Conservation (phyloP, 2,329 filamentous ascomycete species). For the Mollisia scopiformis region DNA sequence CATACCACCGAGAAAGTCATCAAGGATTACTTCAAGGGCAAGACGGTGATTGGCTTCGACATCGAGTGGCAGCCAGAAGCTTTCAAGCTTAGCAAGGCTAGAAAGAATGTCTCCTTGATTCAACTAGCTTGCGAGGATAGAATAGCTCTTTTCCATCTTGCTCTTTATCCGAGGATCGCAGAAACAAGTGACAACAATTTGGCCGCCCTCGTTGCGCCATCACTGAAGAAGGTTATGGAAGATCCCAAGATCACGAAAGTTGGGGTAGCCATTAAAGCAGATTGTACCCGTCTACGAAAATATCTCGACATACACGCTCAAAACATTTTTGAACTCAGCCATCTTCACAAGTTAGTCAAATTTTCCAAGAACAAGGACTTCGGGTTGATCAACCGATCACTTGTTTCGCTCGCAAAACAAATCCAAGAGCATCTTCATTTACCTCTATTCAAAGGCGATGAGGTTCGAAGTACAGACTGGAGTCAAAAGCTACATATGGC, state of each 20-base stretch:
- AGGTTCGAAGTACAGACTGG: slow-evolving; percentile 78
- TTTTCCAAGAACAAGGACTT: slow-evolving; percentile 55
- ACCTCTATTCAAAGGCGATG: slow-evolving; percentile 72
- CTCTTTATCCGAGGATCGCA: slow-evolving; percentile 54
- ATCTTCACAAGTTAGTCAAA: slow-evolving; percentile 78
- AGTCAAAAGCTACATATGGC: slow-evolving; percentile 58
- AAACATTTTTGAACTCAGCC: slow-evolving; percentile 80
- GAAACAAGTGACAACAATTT: slow-evolving; percentile 29
- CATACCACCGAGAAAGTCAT: slow-evolving; percentile 69
- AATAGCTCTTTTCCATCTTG: slow-evolving; percentile 82
- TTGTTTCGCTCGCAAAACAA: slow-evolving; percentile 70
- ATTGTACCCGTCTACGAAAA: slow-evolving; percentile 69
- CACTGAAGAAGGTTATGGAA: slow-evolving; percentile 73
- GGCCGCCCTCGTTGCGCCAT: slow-evolving; percentile 67
- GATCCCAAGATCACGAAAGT: slow-evolving; percentile 70
- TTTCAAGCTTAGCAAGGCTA: slow-evolving; percentile 50
- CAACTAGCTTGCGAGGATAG: slow-evolving; percentile 79
- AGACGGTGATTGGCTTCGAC: slow-evolving; percentile 83
- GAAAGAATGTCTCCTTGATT: slow-evolving; percentile 77
- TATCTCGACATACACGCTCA: slow-evolving; percentile 65
- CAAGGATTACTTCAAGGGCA: slow-evolving; percentile 65
- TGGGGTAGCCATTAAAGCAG: slow-evolving; percentile 76
- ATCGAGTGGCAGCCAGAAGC: slow-evolving; percentile 76
- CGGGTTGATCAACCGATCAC: slow-evolving; percentile 63
- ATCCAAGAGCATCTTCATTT: slow-evolving; percentile 72